Percentiles rank a stretch among this genome's conserved stretches.
These are phyloP conservation scores for Agapanthus africanus DNA, from an alignment of 106 monocot species.

Conservation along the genomic window DNA sequence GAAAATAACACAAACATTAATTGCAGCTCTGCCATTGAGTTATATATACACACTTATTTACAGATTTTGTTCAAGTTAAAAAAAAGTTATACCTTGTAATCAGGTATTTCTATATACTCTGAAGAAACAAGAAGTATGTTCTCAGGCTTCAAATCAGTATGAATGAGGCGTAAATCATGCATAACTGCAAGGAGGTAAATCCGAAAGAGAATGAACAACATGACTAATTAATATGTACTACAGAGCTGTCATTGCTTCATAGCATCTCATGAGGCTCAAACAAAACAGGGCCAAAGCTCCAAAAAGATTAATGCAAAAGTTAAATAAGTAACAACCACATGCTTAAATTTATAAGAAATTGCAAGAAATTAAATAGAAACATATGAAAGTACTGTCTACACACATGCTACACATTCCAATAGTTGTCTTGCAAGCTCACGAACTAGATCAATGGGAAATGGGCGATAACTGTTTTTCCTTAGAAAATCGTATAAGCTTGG, in stretches of 20 bases:
- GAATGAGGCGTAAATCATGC: conserved; percentile 75
- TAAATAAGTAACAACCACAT: not conserved
- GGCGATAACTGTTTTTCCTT: conserved; percentile 80
- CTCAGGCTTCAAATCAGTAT: conserved; percentile 89
- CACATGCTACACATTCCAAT: conserved; percentile 95
- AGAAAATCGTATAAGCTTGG: conserved; percentile 99
- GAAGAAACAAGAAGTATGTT: conserved; percentile 71
- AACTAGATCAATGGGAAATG: conserved; percentile 92
- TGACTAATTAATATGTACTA: not conserved
- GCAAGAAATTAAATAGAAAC: conserved; percentile 1
- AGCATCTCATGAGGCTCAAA: not conserved
- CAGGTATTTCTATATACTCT: conserved; percentile 64
- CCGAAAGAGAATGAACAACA: conserved; percentile 4
- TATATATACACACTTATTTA: conserved; percentile 4
- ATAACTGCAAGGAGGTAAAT: conserved; percentile 64
- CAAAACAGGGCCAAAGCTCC: not conserved
- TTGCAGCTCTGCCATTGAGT: not conserved
- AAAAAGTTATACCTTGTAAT: conserved; percentile 30
- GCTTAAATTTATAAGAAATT: not conserved
- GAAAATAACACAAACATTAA: not conserved
- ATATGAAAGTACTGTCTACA: conserved; percentile 43
- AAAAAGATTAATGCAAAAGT: not conserved
- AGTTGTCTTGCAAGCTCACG: conserved; percentile 93
- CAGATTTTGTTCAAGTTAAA: not conserved
- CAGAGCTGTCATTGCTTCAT: not conserved